Evolutionary conservation across 345 rosid genomes (phyloP).

Genomic region (Syzygium aromaticum): DNA sequence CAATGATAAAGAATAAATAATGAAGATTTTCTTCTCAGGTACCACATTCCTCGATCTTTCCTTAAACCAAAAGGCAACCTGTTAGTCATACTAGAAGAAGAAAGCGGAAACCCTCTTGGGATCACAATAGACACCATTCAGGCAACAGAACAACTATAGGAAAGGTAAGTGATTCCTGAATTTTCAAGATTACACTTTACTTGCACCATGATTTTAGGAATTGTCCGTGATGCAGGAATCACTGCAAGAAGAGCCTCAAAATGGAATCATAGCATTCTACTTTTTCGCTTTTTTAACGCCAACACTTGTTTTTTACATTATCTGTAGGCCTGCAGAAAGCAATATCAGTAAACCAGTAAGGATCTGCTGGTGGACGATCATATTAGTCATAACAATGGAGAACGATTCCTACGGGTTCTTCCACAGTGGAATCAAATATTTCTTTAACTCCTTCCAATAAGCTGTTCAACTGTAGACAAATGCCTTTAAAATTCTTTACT

Average conservation of each 20-base stretch:
- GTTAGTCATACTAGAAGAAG: slow-evolving; percentile 50
- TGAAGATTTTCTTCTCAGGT: slow-evolving; percentile 15
- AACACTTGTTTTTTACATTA: background rate
- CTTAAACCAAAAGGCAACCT: slow-evolving; percentile 28
- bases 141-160: background rate
- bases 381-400: background rate
- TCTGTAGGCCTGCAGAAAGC: background rate
- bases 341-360: background rate
- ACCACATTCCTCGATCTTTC: slow-evolving; percentile 42
- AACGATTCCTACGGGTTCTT: background rate
- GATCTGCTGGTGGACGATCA: background rate
- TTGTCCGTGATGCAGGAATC: background rate
- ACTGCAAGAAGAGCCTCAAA: background rate
- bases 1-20: background rate
- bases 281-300: background rate
- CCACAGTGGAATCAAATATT: background rate
- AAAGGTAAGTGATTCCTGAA: background rate
- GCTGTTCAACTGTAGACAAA: background rate
- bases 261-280: background rate
- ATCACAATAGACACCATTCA: slow-evolving; percentile 28
- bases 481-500: background rate
- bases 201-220: background rate
- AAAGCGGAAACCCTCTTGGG: slow-evolving; percentile 32
- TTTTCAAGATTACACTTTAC: background rate
- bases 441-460: background rate